Base-by-base conservation (phyloP, 768 basidiomycete genomes). In the Nidularia pulvinata region DNA sequence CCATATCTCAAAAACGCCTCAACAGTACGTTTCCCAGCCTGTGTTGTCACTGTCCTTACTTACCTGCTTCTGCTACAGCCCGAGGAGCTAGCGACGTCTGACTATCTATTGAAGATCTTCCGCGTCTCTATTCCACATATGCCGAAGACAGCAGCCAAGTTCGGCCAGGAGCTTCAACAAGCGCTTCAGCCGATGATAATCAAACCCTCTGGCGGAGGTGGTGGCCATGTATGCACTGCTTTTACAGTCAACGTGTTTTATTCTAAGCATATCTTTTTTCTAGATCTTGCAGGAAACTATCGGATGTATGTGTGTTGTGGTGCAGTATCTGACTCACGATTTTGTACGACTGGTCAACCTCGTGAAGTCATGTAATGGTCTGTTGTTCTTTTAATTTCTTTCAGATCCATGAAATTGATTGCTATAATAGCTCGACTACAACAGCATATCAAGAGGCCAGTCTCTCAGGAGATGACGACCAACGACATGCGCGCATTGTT, bases 281-380 rank as follows among this genome's bases (percentile, higher is more conserved):
- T 57, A 95, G 89, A 86, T 89, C 19, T 69, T 98, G 33, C 93
- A 95, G 72, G 97, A 98, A 69, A 85, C 86, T 10, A 90, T 98
- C 11, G 93, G 93, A 0, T 98, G 95, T 59, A 86, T 96, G 74
- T 96, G 95, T 64, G 82, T 84, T 0, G 89, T 91, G 1, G 88
- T 95, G 1, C 85, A 86, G 49, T 73, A 91, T 59, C 77, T 98
- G 14, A 98, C 97, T 0, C 90, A 92, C 55, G 94, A 98, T 59
- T 96, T 88, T 60, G 72, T 72, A 13, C 82, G 86, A 35, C 77
- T 98, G 14, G 81, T 94, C 25, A 86, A 84, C 34, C 77, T 98
- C 4, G 65, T 98, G 57, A 89, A 89, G 59, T 93, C 92, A 0
- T 95, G 93, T 69, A 91, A 94, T 61, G 77, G 93, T 91, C 55